These are phyloP conservation scores for Tetrapisispora phaffii DNA, from an alignment of 805 yeast genomes.

Conservation along the genomic window DNA sequence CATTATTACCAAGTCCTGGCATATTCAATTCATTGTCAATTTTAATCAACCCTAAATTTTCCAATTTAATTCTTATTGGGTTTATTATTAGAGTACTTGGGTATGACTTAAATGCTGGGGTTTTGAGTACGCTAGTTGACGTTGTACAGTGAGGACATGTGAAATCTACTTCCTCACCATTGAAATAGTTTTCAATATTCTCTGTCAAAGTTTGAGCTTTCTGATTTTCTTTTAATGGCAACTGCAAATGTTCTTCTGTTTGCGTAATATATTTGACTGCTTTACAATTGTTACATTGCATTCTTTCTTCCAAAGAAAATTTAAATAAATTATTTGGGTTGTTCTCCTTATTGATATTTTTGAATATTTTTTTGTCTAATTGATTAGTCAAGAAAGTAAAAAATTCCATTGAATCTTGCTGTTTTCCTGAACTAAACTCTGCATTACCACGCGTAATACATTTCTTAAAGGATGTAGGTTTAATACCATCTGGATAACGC, in stretches of 20 bases:
- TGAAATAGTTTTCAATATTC: slow-evolving; percentile 41
- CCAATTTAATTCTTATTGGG: slow-evolving; percentile 71
- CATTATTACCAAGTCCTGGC: slow-evolving; percentile 28
- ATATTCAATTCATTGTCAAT: slow-evolving; percentile 59
- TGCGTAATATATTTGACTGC: slow-evolving; percentile 50
- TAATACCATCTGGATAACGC: slow-evolving; percentile 64
- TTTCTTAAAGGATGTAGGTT: slow-evolving; percentile 66
- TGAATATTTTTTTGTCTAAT: slow-evolving; percentile 40
- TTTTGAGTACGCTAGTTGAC: slow-evolving; percentile 17
- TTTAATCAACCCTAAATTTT: slow-evolving; percentile 85
- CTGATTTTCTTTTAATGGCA: slow-evolving; percentile 45
- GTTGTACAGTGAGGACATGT: slow-evolving; percentile 48
- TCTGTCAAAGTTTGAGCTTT: slow-evolving; percentile 34
- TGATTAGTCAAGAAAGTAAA: slow-evolving; percentile 56
- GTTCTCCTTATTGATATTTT: slow-evolving; percentile 9
- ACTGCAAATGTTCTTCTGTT: slow-evolving; percentile 45
- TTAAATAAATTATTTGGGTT: slow-evolving; percentile 50
- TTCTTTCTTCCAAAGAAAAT: slow-evolving; percentile 54
- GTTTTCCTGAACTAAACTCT: slow-evolving; percentile 79
- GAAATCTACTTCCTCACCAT: slow-evolving; percentile 51
- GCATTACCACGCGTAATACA: slow-evolving; percentile 67
- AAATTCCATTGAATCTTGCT: slow-evolving; percentile 94
- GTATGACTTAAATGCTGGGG: slow-evolving; percentile 32
- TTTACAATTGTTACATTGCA: slow-evolving; percentile 45
- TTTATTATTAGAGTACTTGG: slow-evolving; percentile 67